Evolutionary conservation across 78 protist species (phyloP).

Genomic region (Bodo saltans): DNA sequence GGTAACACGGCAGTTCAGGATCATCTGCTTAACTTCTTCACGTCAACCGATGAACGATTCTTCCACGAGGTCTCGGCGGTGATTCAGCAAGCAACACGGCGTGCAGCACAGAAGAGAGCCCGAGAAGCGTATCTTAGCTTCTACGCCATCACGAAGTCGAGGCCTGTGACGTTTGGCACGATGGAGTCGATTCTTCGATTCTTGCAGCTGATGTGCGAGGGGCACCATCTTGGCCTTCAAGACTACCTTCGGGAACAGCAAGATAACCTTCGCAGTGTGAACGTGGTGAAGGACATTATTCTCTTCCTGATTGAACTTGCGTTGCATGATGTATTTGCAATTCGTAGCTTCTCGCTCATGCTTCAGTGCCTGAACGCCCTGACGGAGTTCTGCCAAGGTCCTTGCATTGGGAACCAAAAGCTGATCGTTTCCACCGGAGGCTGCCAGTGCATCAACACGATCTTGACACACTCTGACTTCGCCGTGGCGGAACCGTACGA

Average conservation of each 20-base stretch:
- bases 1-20: slow-evolving; percentile 20
- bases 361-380: neutral
- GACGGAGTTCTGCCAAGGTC: slow-evolving; percentile 67
- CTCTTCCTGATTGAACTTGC: neutral
- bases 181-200: neutral
- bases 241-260: slow-evolving; percentile 29
- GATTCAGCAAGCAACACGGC: neutral
- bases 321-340: too few relatives aligned
- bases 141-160: neutral
- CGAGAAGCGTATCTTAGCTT: neutral
- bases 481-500: neutral
- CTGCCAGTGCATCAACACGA: neutral
- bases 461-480: neutral
- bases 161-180: neutral
- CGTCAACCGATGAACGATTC: slow-evolving; percentile 1
- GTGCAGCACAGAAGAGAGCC: neutral
- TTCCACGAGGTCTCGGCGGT: neutral
- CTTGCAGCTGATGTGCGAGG: slow-evolving; percentile 44
- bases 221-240: slow-evolving; percentile 16
- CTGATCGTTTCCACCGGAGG: neutral
- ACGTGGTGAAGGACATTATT: slow-evolving; percentile 20
- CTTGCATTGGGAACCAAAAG: slow-evolving; percentile 54
- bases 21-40: neutral
- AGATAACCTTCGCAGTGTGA: neutral
- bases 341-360: neutral